These are phyloP conservation scores for Gossypium armourianum DNA, from an alignment of 441 rosid genomes.

Conservation along the genomic window DNA sequence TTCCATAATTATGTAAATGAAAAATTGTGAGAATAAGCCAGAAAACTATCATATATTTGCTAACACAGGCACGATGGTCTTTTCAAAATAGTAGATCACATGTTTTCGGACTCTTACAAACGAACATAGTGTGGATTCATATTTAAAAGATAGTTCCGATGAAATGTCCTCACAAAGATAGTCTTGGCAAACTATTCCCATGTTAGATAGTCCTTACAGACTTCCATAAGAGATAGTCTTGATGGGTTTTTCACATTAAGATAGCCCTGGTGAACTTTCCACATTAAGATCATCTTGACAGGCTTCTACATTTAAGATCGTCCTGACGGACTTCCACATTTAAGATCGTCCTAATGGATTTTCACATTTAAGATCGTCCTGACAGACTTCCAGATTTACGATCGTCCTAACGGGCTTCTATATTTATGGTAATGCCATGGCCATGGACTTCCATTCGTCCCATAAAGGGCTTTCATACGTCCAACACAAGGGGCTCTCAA, in stretches of 20 bases:
- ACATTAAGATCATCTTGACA: too few species aligned
- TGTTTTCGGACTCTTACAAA: neutral
- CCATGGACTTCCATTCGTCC: too few species aligned
- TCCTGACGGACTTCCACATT: too few species aligned
- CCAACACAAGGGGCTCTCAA: too few species aligned
- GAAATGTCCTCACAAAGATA: neutral
- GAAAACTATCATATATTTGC: neutral
- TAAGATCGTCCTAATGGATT: too few species aligned
- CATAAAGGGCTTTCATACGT: too few species aligned
- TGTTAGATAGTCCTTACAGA: neutral
- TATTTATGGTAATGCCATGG: too few species aligned
- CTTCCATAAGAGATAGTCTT: neutral
- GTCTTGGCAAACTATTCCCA: neutral
- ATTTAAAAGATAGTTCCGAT: neutral
- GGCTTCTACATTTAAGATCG: too few species aligned
- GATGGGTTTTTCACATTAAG: neutral
- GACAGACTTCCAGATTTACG: too few species aligned
- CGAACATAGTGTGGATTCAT: neutral
- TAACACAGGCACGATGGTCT: neutral
- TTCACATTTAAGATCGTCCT: too few species aligned
- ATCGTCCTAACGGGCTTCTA: too few species aligned
- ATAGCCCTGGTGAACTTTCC: too few species aligned
- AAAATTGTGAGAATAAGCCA: neutral
- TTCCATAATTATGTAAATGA: neutral
- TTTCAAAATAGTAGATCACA: neutral